Evolutionary conservation across 2,329 filamentous ascomycete species (phyloP).

Genomic region (Zymoseptoria passerinii): DNA sequence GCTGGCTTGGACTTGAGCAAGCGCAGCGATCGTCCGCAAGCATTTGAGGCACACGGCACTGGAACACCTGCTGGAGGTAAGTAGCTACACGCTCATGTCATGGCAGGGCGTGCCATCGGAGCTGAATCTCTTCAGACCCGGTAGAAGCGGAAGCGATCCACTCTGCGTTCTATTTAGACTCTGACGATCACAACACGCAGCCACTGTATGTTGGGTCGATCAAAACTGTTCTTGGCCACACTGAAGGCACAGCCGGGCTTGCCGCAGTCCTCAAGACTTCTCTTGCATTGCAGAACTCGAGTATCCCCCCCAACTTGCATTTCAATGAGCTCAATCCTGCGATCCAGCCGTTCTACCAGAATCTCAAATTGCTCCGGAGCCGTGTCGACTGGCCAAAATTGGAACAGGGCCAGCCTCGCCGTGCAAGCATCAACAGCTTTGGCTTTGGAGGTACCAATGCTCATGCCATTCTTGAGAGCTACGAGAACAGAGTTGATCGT

Average conservation of each 20-base stretch:
- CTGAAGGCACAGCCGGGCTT: slow-evolving; percentile 44
- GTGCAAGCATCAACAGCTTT: slow-evolving; percentile 17
- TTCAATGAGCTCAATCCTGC: slow-evolving; percentile 17
- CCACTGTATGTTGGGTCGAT: slow-evolving; percentile 23
- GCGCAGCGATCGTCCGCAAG: slow-evolving; percentile 31
- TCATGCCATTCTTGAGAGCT: slow-evolving; percentile 17
- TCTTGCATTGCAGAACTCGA: slow-evolving; percentile 1
- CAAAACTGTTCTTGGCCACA: slow-evolving; percentile 38
- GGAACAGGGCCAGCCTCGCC: slow-evolving; percentile 1
- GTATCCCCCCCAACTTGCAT: slow-evolving; percentile 17
- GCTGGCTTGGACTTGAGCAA: slow-evolving; percentile 39
- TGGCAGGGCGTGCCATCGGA: slow-evolving; percentile 27
- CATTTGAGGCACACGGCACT: slow-evolving; percentile 9
- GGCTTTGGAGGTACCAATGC: slow-evolving; percentile 22
- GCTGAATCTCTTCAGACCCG: slow-evolving; percentile 23
- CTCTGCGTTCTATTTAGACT: neutral
- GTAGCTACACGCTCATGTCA: slow-evolving; percentile 21
- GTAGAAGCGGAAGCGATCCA: slow-evolving; percentile 5
- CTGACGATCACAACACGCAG: neutral
- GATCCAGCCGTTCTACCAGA: slow-evolving; percentile 21
- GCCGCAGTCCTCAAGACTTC: slow-evolving; percentile 38
- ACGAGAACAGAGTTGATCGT: neutral
- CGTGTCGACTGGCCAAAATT: slow-evolving; percentile 3
- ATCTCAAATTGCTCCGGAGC: slow-evolving; percentile 10
- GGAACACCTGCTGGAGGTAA: slow-evolving; percentile 6